phyloP scores from a whole-genome alignment of 2,329 filamentous ascomycete species.

The Podosphaera xanthii region DNA sequence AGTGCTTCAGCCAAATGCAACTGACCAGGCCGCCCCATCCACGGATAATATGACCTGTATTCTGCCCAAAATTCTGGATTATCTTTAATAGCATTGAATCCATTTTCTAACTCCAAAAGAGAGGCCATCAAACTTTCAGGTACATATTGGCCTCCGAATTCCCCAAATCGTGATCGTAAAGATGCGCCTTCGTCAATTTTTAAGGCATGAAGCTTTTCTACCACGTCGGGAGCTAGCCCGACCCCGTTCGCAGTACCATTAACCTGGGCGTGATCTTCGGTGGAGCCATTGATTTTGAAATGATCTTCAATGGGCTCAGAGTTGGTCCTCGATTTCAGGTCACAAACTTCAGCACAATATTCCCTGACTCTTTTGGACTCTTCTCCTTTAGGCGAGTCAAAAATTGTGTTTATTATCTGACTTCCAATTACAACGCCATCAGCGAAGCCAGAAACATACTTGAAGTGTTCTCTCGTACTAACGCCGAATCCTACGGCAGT shows the following conservation, averaged over 20 bases:
- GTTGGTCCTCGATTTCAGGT: conserved; percentile 21
- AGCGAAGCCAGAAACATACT: conserved; percentile 59
- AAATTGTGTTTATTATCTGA: conserved; percentile 70
- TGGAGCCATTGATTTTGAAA: conserved; percentile 40
- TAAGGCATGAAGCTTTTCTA: conserved; percentile 44
- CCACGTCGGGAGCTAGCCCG: conserved; percentile 9
- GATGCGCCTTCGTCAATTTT: conserved; percentile 26
- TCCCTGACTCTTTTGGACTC: conserved; percentile 55
- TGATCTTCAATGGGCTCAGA: conserved; percentile 22
- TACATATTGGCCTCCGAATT: conserved; percentile 94
- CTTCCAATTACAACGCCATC: conserved; percentile 94
- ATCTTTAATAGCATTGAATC: conserved; percentile 69
- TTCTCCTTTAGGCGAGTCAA: conserved; percentile 41
- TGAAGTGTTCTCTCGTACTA: conserved; percentile 83
- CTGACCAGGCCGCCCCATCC: conserved; percentile 87
- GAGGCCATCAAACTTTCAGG: conserved; percentile 97
- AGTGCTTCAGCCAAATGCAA: conserved; percentile 74
- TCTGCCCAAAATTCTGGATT: conserved; percentile 94
- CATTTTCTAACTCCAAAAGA: conserved; percentile 67
- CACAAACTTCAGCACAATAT: conserved; percentile 58
- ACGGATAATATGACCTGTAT: conserved; percentile 85
- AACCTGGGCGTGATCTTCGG: conserved; percentile 35
- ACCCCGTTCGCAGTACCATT: conserved; percentile 30
- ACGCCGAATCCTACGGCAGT: conserved; percentile 91
- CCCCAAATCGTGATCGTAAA: conserved; percentile 60